Conservation (phyloP, 2,329 filamentous ascomycete species). For the Penicillium sp. region DNA sequence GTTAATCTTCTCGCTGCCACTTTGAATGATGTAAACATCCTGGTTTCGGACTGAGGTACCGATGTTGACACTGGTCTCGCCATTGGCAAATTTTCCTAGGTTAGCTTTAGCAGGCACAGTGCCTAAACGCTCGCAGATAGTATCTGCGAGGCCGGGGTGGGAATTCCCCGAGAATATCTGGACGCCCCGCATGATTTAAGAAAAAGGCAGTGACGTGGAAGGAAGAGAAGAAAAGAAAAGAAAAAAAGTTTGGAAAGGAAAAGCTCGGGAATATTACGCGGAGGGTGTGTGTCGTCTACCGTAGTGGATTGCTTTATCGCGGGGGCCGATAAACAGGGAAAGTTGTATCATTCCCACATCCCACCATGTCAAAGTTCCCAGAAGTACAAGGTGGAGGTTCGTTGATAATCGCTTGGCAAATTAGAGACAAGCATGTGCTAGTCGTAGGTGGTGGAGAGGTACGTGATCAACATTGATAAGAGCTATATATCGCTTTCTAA, state of each 20-base stretch:
- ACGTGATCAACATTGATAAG: slow-evolving; percentile 25
- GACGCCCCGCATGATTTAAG: slow-evolving; percentile 50
- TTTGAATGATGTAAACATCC: slow-evolving; percentile 98
- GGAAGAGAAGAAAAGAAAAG: slow-evolving; percentile 9
- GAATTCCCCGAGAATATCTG: slow-evolving; percentile 61
- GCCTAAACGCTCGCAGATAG: slow-evolving; percentile 58
- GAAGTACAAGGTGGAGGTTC: slow-evolving; percentile 83
- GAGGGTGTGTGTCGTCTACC: slow-evolving; percentile 10
- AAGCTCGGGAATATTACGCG: slow-evolving; percentile 11
- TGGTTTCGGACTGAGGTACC: slow-evolving; percentile 76
- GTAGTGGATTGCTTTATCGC: slow-evolving; percentile 14
- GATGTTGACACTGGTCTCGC: slow-evolving; percentile 61
- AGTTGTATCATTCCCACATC: slow-evolving; percentile 8
- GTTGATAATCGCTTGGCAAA: slow-evolving; percentile 90
- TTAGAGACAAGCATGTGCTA: slow-evolving; percentile 77
- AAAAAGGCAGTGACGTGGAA: slow-evolving; percentile 12
- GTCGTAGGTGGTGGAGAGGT: slow-evolving; percentile 94
- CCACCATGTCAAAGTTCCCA: slow-evolving; percentile 55
- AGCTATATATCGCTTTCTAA: slow-evolving; percentile 7
- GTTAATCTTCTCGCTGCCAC: slow-evolving; percentile 89
- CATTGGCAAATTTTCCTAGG: slow-evolving; percentile 60
- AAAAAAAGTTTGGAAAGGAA: slow-evolving; percentile 14
- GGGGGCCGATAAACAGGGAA: slow-evolving; percentile 10
- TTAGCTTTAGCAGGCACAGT: slow-evolving; percentile 52
- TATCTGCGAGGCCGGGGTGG: slow-evolving; percentile 55